Evolutionary conservation across 805 yeast species (phyloP), one percentile per base, ranked within the genome.

Genomic region (Wickerhamomyces alni): DNA sequence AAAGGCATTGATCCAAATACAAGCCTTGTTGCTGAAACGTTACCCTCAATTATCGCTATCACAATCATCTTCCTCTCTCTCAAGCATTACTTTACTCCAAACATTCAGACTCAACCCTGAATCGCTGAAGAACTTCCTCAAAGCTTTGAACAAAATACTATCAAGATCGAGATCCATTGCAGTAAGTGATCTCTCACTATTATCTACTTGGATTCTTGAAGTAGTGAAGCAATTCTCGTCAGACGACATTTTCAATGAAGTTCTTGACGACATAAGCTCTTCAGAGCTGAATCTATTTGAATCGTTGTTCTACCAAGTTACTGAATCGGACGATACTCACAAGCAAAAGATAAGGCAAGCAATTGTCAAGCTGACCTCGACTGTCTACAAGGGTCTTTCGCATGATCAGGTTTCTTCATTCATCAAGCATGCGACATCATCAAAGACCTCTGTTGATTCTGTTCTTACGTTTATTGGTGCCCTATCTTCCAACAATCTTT

Each of bases 151-250:
- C 17, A 51, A 54, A 35, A 51, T 66, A 7, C 59, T 69, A 4
- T 28, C 55, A 7, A 51, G 56, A 33, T 33, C 42, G 18, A 52
- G 37, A 22, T 50, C 69, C n/a, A 65, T 72, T 42, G 83, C 91
- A 1, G 55, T 72, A 5, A 63, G 75, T 2, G 86, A 78, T 56
- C 63, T 79, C 43, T 55, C 78, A 46, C 70, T 80, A 22, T 58
- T 83, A 19, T 61, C 83, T 30, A 66, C 68, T 15, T 83, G 89
- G 88, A 59, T 67, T 34, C 66, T 69, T 37, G 55, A 56, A 35
- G 47, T 51, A 27, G 51, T 75, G 56, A 33, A 63, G 4, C 48
- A 45, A 19, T 44, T 56, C 32, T 51, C 61, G 8, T 40, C 54
- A 6, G 49, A 51, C 3, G 51, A 45, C 2, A 28, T 48, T 17